Percentiles rank a stretch among this genome's conserved stretches.
Conservation (phyloP, 2,329 filamentous ascomycete species). For the Neopestalotiopsis sp. region DNA sequence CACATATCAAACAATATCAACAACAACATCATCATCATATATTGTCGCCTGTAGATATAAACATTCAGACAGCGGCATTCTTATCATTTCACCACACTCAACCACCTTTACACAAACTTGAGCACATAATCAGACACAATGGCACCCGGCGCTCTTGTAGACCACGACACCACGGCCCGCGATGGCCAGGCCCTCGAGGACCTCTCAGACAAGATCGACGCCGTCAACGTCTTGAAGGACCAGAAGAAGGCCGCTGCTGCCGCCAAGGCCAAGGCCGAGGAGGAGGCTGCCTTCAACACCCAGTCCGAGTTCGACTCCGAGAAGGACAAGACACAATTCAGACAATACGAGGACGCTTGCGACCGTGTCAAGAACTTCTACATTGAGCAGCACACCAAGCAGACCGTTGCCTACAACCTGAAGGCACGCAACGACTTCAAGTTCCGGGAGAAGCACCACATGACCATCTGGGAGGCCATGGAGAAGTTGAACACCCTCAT, state of each 20-base stretch:
- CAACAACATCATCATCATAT: neutral
- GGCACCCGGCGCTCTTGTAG: conserved; percentile 37
- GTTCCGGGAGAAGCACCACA: conserved; percentile 66
- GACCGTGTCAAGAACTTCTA: conserved; percentile 89
- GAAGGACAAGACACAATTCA: conserved; percentile 82
- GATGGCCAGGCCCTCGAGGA: conserved; percentile 47
- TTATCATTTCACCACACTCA: neutral
- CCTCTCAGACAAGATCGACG: conserved; percentile 54
- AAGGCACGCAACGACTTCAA: conserved; percentile 76
- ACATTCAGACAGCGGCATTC: neutral
- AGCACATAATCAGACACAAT: conserved; percentile 25
- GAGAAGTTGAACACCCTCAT: conserved; percentile 91
- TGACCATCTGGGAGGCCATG: conserved; percentile 91
- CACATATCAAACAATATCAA: neutral
- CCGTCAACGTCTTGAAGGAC: conserved; percentile 59
- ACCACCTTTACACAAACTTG: neutral
- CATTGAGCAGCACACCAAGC: conserved; percentile 71
- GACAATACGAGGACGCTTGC: conserved; percentile 83
- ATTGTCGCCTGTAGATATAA: neutral
- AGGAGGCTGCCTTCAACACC: conserved; percentile 39
- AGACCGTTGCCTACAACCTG: conserved; percentile 85
- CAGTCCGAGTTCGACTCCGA: conserved; percentile 72
- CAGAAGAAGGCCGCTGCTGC: conserved; percentile 39
- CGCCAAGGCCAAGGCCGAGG: conserved; percentile 45
- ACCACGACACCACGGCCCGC: conserved; percentile 32